Evolutionary conservation across 176 grass and related monocot species (phyloP), one percentile per base, ranked within the genome.

Genomic region (Pontederia paniculata): DNA sequence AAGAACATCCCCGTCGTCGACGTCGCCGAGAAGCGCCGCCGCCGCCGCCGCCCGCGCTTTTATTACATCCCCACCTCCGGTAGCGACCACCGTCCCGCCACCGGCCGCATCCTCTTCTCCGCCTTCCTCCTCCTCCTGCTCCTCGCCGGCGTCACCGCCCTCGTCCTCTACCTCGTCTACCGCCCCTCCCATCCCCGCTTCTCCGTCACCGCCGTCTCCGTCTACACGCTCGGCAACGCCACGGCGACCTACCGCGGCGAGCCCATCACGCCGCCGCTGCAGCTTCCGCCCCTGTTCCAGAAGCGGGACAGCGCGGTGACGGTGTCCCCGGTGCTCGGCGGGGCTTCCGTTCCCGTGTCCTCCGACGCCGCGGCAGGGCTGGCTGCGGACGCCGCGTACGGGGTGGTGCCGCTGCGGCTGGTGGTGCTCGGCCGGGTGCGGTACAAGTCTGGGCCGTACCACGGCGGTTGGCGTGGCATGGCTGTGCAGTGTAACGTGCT

Each of bases 401-500:
- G 79, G 23, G 72, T 83, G 50, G 66, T 89, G 46, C 57, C 81
- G 54, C 62, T 96, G 28, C 23, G 79, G 13, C 77, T 96, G 43
- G 82, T 89, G 64, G 63, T 96, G 57, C 82, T 86, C 42, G 85
- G 85, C 45, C 82, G 85, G 73, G 74, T 79, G 25, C 57, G 70
- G 28, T 96, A 83, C 77, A 62, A 86, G 42, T 63, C 80, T 5
- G 79, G 71, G 0, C 85, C 85, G 9, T 96, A 86, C 72, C 66
- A 66, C 22, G 41, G 74, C 13, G 44, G 71, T 18, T 89, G 82
- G 90, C 70, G 54, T 66, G 58, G 63, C 48, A 48, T 96, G 49
- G 86, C 86, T 78, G 82, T 78, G 59, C 80, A 82, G 62, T 96
- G 85, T 50, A 82, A 96, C 62, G 3, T 96, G 74, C 70, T 96